phyloP scores from a whole-genome alignment of 805 yeast species.

The Candida broadrunensis region DNA sequence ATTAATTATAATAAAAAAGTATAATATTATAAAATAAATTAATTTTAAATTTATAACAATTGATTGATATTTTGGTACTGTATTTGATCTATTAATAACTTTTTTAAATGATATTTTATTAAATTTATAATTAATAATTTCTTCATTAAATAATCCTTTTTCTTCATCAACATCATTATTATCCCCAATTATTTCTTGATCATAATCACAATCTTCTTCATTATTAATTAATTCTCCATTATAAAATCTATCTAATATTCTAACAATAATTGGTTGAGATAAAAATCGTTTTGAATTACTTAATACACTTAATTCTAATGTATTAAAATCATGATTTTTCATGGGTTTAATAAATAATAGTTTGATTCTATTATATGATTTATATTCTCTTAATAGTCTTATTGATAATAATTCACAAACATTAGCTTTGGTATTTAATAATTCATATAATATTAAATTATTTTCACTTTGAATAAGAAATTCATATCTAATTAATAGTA shows the following conservation, averaged over 20 bases:
- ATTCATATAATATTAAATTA: slow-evolving; percentile 34
- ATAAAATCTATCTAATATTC: slow-evolving; percentile 48
- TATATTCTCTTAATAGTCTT: slow-evolving; percentile 46
- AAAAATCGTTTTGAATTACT: slow-evolving; percentile 51
- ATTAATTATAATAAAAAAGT: slow-evolving; percentile 25
- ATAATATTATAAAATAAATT: slow-evolving; percentile 26
- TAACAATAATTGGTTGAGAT: slow-evolving; percentile 49
- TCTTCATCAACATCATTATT: slow-evolving; percentile 9
- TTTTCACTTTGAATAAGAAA: slow-evolving; percentile 37
- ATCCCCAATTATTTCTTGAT: no score
- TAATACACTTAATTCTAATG: slow-evolving; percentile 50
- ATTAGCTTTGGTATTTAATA: slow-evolving; percentile 43
- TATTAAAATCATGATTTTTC: slow-evolving; percentile 39
- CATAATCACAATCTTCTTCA: slow-evolving; percentile 8
- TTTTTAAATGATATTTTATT: slow-evolving; percentile 28
- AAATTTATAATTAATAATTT: slow-evolving; percentile 28
- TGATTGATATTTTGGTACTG: slow-evolving; percentile 41
- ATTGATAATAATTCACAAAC: slow-evolving; percentile 54
- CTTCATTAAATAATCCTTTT: slow-evolving; percentile 12
- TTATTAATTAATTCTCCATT: slow-evolving; percentile 45
- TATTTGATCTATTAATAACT: slow-evolving; percentile 25
- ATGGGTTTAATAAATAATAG: slow-evolving; percentile 47
- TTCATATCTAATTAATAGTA: slow-evolving; percentile 35
- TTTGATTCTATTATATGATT: slow-evolving; percentile 40
- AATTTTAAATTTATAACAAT: slow-evolving; percentile 36